Evolutionary conservation across 805 yeast species (phyloP).

Genomic region (Pichia phayaonensis): DNA sequence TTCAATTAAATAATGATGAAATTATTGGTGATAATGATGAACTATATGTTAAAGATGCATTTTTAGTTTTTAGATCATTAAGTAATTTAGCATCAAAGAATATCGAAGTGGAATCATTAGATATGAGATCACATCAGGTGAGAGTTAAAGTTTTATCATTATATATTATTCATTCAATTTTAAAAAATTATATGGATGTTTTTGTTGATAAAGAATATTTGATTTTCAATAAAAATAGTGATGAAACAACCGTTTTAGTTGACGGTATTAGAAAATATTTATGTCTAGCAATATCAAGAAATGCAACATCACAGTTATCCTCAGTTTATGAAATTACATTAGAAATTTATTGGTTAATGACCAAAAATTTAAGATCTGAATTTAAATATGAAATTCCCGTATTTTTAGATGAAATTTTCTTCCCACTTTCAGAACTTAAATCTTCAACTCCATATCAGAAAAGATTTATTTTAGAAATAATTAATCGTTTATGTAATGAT

Average conservation of each 20-base stretch:
- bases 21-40: slow-evolving; percentile 53
- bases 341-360: slow-evolving; percentile 87
- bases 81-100: slow-evolving; percentile 84
- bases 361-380: slow-evolving; percentile 75
- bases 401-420: slow-evolving; percentile 84
- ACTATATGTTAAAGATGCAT: slow-evolving; percentile 79
- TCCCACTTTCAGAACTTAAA: slow-evolving; percentile 88
- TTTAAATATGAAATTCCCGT: slow-evolving; percentile 93
- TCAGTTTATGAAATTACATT: slow-evolving; percentile 88
- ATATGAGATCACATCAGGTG: slow-evolving; percentile 85
- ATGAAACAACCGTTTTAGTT: slow-evolving; percentile 54
- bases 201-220: slow-evolving; percentile 56
- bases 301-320: slow-evolving; percentile 86
- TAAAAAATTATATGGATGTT: slow-evolving; percentile 77
- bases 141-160: slow-evolving; percentile 85
- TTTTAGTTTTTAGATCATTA: slow-evolving; percentile 88
- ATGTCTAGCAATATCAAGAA: slow-evolving; percentile 75
- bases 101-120: slow-evolving; percentile 67
- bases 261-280: slow-evolving; percentile 80
- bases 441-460: slow-evolving; percentile 91
- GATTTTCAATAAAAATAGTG: slow-evolving; percentile 41
- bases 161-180: slow-evolving; percentile 78
- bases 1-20: slow-evolving; percentile 39
- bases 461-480: slow-evolving; percentile 72
- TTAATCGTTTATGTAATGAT: slow-evolving; percentile 77